Percentiles rank a stretch among this genome's conserved stretches.
Evolutionary conservation across 352 stramenopile genomes (phyloP).

Genomic region (Globisporangium spiculum): DNA sequence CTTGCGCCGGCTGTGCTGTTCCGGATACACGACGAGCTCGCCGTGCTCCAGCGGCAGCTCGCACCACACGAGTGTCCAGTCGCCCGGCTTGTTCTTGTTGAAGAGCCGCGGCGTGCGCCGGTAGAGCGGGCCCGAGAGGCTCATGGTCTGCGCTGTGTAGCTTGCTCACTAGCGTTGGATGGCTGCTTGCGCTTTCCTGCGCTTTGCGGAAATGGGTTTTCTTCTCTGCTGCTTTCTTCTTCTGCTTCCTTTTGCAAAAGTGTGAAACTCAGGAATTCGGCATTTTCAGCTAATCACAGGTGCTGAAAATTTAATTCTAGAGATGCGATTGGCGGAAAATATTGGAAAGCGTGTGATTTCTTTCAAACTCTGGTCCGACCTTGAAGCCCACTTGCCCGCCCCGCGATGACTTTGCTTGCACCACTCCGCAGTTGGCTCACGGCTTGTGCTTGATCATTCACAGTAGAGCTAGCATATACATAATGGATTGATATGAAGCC

Average conservation of each 20-base stretch:
- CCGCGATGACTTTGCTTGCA: too few relatives aligned
- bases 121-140: conserved; percentile 68
- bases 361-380: too few relatives aligned
- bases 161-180: conserved; percentile 2
- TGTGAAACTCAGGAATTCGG: not conserved
- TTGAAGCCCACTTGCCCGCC: too few relatives aligned
- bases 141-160: conserved; percentile 27
- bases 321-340: not conserved
- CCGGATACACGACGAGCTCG: conserved; percentile 66
- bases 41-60: conserved; percentile 55
- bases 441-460: too few relatives aligned
- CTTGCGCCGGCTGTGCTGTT: conserved; percentile 45
- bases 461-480: not conserved
- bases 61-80: conserved; percentile 83
- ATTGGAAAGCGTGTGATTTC: too few relatives aligned
- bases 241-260: not conserved
- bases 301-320: not conserved
- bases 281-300: not conserved
- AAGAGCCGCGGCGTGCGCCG: conserved; percentile 68
- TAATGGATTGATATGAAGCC: not conserved
- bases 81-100: conserved; percentile 62
- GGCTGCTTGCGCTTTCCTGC: not conserved
- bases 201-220: conserved; percentile 1
- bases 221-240: not conserved
- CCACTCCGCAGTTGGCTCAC: too few relatives aligned